Conservation (phyloP, 352 stramenopile genomes). For the Phytophthora chlamydospora region DNA sequence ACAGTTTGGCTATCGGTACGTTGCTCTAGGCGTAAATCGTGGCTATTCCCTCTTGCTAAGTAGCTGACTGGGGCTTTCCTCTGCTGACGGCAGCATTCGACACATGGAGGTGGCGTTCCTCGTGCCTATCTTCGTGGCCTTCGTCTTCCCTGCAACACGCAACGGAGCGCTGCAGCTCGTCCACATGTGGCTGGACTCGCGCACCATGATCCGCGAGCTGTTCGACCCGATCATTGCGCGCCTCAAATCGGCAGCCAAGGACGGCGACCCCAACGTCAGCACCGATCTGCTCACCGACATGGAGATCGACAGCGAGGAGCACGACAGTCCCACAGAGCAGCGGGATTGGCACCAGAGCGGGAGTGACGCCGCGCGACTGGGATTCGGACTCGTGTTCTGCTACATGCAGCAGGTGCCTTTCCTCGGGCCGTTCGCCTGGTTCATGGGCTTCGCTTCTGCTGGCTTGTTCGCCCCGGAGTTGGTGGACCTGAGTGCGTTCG, state of each 20-base stretch:
- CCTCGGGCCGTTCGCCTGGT: conserved; percentile 73
- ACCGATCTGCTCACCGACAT: conserved; percentile 43
- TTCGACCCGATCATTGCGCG: conserved; percentile 74
- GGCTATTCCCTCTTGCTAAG: conserved; percentile 2
- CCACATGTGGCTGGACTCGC: conserved; percentile 69
- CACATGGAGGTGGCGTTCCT: conserved; percentile 73
- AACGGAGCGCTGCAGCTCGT: conserved; percentile 52
- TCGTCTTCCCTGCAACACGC: conserved; percentile 51
- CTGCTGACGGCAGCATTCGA: conserved; percentile 45
- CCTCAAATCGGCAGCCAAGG: conserved; percentile 55
- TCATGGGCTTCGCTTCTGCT: conserved; percentile 66
- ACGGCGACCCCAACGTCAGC: conserved; percentile 32
- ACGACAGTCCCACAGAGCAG: conserved; percentile 31
- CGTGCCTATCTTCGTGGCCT: conserved; percentile 62
- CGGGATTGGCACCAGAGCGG: conserved; percentile 60
- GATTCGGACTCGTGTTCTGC: conserved; percentile 69
- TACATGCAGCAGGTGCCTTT: conserved; percentile 66
- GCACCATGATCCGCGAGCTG: conserved; percentile 69
- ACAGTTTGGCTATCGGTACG: conserved; percentile 69
- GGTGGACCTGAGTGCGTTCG: conserved; percentile 87
- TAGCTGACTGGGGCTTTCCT: background rate
- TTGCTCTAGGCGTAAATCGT: background rate
- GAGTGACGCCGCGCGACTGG: conserved; percentile 72
- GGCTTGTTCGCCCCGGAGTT: conserved; percentile 69
- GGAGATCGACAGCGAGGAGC: conserved; percentile 35